Base-by-base conservation (phyloP, 306 rosid genomes). In the Luffa aegyptiaca region DNA sequence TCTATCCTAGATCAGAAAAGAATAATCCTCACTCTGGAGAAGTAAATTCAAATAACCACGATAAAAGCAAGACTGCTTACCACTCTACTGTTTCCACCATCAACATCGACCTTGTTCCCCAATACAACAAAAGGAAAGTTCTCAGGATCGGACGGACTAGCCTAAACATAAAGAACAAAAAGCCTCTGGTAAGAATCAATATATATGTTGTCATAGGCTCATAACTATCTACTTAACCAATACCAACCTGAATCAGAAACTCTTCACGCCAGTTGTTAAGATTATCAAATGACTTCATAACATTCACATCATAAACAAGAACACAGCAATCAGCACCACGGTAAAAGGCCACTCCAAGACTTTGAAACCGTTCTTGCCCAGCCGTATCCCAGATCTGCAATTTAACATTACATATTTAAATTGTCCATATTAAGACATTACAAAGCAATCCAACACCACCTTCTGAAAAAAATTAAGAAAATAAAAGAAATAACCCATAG, bases 281-380 rank as follows among this genome's bases (percentile, higher is more conserved):
- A 85, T 95, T 90, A 20, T 95, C 97, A 71, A 95, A 95, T 36
- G 99, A 95, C 82, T 95, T 95, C 96, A 91, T 88, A 76, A 95
- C 99, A 69, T 95, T 95, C 76, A 95, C 99, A 79, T 95, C 99
- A 82, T 95, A 93, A 56, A 95, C 99, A 79, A 95, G 97, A 85
- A 95, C 99, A 76, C 99, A 95, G 81, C 99, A 95, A 79, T 95
- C 99, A 72, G 99, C 99, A 78, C 99, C 97, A 8, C 99, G 99
- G 84, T 95, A 95, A 90, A 95, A 95, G 65, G 98, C 98, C 85
- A 94, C 98, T 21, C 99, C 99, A 76, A 95, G 99, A 90, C 97
- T 92, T 77, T 95, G 98, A 90, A 95, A 95, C 80, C 98, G 86
- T 85, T 95, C 98, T 83, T 95, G 98, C 42, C 98, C 98, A 81